Base-by-base conservation (phyloP, 2,329 filamentous ascomycete species). In the Fusarium coffeatum region DNA sequence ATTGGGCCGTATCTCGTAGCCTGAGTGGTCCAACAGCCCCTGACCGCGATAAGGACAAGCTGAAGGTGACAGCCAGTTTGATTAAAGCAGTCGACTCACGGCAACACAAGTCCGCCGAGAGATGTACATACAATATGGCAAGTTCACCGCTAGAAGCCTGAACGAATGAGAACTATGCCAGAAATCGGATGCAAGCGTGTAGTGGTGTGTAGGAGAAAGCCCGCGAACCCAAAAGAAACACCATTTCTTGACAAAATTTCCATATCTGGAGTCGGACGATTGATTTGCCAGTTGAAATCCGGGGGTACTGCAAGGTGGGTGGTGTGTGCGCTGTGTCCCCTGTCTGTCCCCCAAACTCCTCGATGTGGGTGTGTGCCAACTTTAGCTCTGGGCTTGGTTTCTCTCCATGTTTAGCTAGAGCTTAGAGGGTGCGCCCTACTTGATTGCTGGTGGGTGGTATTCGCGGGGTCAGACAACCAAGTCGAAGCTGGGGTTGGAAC, bases 81-180 rank as follows among this genome's bases (percentile, higher is more conserved):
- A 60, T 64, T 45, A 50, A 27, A 56, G 50, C 43, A 34, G 59
- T 60, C 51, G 57, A 68, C 46, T 59, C 63, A 55, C 55, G 46
- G 58, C 57, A 60, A 56, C 63, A 71, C 64, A 71, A 42, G 64
- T 48, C 55, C 50, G 49, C 55, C 56, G 32, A 63, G 34, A 55
- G 37, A 47, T 60, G 40, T 57, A 28, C 28, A 28, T 57, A 28
- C 28, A 28, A 11, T 28, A 34, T 47, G 51, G 63, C 41, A 60
- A 55, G 45, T 72, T 68, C 72, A 74, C 72, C 72, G 72, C 72
- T 58, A 72, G 57, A 73, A 62, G 20, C 34, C 45, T 55, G 37
- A 32, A 23, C 72, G 68, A 74, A 74, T 74, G 49, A 66, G 56
- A 53, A 48, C 16, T 43, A 50, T 28, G 57, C 59, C 40, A 63